Evolutionary conservation across 1,139 yeast species (phyloP), one percentile per base, ranked within the genome.

Genomic region (Suhomyces coccinellae): DNA sequence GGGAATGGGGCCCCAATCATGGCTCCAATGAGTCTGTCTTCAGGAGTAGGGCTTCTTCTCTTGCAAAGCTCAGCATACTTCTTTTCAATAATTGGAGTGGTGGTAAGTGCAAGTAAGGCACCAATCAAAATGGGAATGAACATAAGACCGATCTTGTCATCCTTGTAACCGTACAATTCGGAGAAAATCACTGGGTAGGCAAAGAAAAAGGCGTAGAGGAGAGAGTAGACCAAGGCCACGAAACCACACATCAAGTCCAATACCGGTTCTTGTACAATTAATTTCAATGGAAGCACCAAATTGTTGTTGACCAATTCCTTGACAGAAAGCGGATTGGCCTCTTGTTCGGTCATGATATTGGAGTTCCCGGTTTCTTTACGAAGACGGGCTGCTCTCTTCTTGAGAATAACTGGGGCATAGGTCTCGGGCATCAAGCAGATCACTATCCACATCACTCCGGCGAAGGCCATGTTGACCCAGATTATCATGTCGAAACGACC

Each of bases 381-480:
- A 58, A 88, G 62, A 53, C 64, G 76, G 55, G 69, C 68, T 34
- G 97, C 97, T 61, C 89, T 79, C 38, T 65, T 74, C 63, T 86
- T 88, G 56, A 89, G 73, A 47, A 89, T 87, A 6, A 84, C 89
- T 4, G 97, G 97, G 2, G 96, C 91, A 65, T 86, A 89, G 22
- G 97, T 90, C 70, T 90, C 97, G 9, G 96, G 97, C 33, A 89
- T 77, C 16, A 74, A 54, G 13, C 81, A 63, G 26, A 84, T 74
- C 24, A 77, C 51, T 24, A 88, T 71, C 86, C 93, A 85, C 80
- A 85, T 82, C 1, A 80, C 79, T 49, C 96, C 97, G 2, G 93
- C 88, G 65, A 89, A 87, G 2, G 93, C 96, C 87, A 89, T 81
- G 59, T 89, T 89, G 48, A 88, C 91, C 96, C 97, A 89, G 52